phyloP scores from a whole-genome alignment of 2,329 filamentous ascomycete species.

The Talaromyces amestolkiae region DNA sequence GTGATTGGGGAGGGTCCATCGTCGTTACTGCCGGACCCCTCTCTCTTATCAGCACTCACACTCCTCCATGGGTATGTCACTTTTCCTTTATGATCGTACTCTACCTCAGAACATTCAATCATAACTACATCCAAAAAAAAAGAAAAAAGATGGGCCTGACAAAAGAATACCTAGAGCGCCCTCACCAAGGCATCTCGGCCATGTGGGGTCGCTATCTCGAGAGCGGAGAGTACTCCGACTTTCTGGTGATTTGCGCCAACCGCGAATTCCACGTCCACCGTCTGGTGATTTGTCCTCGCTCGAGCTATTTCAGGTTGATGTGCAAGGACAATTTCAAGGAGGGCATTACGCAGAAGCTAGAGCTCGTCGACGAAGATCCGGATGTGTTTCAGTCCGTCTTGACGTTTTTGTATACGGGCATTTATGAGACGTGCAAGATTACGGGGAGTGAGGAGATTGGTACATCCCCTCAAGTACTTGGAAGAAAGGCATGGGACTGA shows the following conservation, averaged over 20 bases:
- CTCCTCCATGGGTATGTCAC: background rate
- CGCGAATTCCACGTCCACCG: conserved; percentile 35
- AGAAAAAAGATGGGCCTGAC: conserved; percentile 13
- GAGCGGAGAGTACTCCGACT: conserved; percentile 32
- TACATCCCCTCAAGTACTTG: background rate
- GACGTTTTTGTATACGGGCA: conserved; percentile 21
- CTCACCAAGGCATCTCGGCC: conserved; percentile 15
- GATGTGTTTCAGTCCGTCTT: conserved; percentile 20
- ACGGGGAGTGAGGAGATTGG: conserved; percentile 13
- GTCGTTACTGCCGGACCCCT: background rate
- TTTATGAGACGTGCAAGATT: conserved; percentile 20
- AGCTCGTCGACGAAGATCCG: conserved; percentile 19
- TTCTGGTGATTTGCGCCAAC: conserved; percentile 32
- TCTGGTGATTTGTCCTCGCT: conserved; percentile 37
- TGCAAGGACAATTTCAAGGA: conserved; percentile 30
- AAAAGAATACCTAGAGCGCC: conserved; percentile 17
- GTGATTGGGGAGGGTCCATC: background rate
- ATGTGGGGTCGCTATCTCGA: conserved; percentile 22
- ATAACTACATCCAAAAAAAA: background rate
- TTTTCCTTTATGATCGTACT: background rate
- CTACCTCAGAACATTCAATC: background rate
- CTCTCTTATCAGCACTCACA: background rate
- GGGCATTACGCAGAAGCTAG: conserved; percentile 16
- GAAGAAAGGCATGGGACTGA: background rate
- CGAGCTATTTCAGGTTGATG: conserved; percentile 33